phyloP scores from a whole-genome alignment of 140 eudicot species.

The Bidens hawaiensis region DNA sequence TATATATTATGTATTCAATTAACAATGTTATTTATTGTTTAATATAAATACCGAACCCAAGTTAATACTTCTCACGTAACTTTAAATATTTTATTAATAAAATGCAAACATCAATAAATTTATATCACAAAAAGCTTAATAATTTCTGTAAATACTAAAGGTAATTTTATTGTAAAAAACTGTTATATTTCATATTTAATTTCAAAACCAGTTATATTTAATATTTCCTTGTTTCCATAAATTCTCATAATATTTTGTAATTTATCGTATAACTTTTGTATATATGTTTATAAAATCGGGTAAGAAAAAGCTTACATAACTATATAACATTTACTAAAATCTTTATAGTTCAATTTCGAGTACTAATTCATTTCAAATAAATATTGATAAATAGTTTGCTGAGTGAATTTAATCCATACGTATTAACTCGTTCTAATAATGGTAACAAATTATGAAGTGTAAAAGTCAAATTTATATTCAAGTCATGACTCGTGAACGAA shows the following conservation, averaged over 20 bases:
- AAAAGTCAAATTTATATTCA: constrained; percentile 11
- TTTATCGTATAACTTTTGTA: background rate
- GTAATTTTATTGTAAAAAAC: background rate
- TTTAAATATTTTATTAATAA: background rate
- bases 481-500: constrained; percentile 4
- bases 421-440: background rate
- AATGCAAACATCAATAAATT: background rate
- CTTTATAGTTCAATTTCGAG: too few species aligned
- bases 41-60: background rate
- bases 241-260: background rate
- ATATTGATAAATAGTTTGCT: background rate
- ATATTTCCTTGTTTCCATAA: background rate
- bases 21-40: background rate
- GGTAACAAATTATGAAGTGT: background rate
- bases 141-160: background rate
- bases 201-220: background rate
- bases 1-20: background rate
- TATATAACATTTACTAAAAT: background rate
- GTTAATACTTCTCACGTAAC: background rate
- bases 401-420: background rate
- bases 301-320: background rate
- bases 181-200: background rate
- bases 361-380: background rate
- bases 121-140: background rate
- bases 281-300: background rate